Conservation (phyloP, 371 early-diverging fungal genomes). For the Mortierella sp. region DNA sequence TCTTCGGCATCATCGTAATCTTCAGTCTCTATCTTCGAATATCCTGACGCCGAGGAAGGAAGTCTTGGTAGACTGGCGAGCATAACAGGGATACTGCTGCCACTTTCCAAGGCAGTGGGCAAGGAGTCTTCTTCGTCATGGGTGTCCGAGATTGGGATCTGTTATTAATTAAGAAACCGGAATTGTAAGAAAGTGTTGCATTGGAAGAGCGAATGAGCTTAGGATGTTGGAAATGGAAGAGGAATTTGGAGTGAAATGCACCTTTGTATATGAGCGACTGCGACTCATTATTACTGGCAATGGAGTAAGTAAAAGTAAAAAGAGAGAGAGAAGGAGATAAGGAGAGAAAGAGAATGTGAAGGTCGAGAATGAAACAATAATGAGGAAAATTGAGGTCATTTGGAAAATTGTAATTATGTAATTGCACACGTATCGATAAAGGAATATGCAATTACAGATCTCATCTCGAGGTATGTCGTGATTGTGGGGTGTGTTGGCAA, state of each 20-base stretch:
- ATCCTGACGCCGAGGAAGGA: slow-evolving; percentile 10
- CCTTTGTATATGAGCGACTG: slow-evolving; percentile 29
- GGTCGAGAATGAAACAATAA: background rate
- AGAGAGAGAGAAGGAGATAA: background rate
- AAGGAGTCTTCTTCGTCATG: slow-evolving; percentile 2
- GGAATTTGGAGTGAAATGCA: background rate
- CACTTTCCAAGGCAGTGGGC: background rate
- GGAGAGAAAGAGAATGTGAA: background rate
- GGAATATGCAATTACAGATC: background rate
- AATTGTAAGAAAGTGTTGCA: background rate
- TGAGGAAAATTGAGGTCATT: no score
- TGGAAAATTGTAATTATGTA: background rate
- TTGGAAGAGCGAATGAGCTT: slow-evolving; percentile 3
- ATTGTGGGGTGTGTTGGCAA: background rate
- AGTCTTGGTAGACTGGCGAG: slow-evolving; percentile 14
- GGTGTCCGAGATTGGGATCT: slow-evolving; percentile 33
- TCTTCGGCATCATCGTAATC: slow-evolving; percentile 23
- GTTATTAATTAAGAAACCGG: background rate
- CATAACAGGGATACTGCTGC: slow-evolving; percentile 1
- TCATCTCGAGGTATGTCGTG: background rate
- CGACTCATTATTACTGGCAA: slow-evolving; percentile 10
- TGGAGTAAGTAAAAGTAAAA: background rate
- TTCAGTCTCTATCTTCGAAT: slow-evolving; percentile 11
- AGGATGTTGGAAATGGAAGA: background rate
- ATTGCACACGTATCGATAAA: background rate